Evolutionary conservation across 164 flowering plant species (phyloP).

Genomic region (Annona cherimola): DNA sequence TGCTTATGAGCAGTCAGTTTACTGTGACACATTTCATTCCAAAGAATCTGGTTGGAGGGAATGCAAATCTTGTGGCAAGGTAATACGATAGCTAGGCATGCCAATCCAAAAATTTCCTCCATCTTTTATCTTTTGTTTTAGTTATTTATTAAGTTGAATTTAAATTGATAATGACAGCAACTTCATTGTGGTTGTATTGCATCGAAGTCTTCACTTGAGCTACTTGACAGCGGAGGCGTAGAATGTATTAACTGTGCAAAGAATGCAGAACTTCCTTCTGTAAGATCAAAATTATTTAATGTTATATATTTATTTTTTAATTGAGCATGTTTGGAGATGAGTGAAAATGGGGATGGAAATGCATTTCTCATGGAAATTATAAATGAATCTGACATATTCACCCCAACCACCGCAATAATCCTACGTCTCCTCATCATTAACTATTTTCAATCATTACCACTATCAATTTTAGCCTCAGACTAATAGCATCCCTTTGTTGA

Average conservation of each 20-base stretch:
- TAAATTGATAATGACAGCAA: conserved; percentile 42
- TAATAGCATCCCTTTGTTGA: too few relatives aligned
- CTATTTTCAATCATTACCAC: too few relatives aligned
- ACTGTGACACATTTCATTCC: conserved; percentile 72
- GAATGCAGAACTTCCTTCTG: conserved; percentile 35
- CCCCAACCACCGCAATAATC: background rate
- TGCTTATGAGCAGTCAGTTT: conserved; percentile 59
- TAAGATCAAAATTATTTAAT: conserved; percentile 28
- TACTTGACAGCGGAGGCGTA: conserved; percentile 76
- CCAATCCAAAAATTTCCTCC: background rate
- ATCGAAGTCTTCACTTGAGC: conserved; percentile 48
- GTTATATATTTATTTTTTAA: background rate
- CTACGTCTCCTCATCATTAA: too few relatives aligned
- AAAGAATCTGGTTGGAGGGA: conserved; percentile 94
- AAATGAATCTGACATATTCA: too few relatives aligned
- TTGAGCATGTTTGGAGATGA: too few relatives aligned
- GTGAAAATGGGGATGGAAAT: too few relatives aligned
- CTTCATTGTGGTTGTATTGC: conserved; percentile 95
- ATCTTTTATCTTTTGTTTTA: background rate
- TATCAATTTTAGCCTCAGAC: too few relatives aligned
- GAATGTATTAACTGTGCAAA: conserved; percentile 53
- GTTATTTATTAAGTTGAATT: conserved; percentile 1
- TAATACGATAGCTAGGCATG: conserved; percentile 14
- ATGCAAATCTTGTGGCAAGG: conserved; percentile 81
- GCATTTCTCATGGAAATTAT: too few relatives aligned